Evolutionary conservation across 768 basidiomycete genomes (phyloP), one percentile per base, ranked within the genome.

Genomic region (Cystobasidium onofrii): DNA sequence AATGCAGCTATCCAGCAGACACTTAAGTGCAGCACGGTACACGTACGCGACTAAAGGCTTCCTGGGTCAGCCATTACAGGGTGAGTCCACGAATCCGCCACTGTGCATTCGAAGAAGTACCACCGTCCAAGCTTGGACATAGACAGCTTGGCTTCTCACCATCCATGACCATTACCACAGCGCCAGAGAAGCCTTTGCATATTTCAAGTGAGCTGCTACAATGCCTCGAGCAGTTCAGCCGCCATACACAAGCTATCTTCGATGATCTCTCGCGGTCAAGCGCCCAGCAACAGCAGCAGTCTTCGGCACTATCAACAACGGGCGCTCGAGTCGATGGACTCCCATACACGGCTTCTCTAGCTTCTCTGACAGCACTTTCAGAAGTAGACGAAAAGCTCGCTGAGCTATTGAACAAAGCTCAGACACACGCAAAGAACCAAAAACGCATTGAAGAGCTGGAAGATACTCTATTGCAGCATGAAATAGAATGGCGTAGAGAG

Each of bases 331-430:
- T 34, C 15, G 25, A 20, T 52, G 27, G 43, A 33, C n/a, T 71
- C n/a, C 44, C 69, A 4, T 67, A 25, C 18, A 29, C 36, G 25
- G 41, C 27, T 34, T 60, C 55, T 4, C 13, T 61, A 44, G 15
- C 25, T 15, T n/a, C 69, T 9, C 41, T 71, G 33, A 7, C 12
- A n/a, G 69, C 12, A n/a, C 69, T 71, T 2, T 71, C 69, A 34
- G 69, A 15, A 13, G 27, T 71, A 23, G 69, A 71, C 29, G 69
- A 71, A 25, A 52, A 61, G 33, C 55, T 71, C 18, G 69, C 69
- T 20, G 23, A 36, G 46, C 29, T 60, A 20, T 34, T 71, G 55
- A 23, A 71, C n/a, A 36, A 46, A 23, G 69, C 69, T 20, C 52
- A 71, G 36, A 34, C 31, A 10, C 69, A 71, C 36, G 33, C 52